These are phyloP conservation scores for Cladochytrium tenue DNA, from an alignment of 371 early-diverging fungal genomes.

Conservation along the genomic window DNA sequence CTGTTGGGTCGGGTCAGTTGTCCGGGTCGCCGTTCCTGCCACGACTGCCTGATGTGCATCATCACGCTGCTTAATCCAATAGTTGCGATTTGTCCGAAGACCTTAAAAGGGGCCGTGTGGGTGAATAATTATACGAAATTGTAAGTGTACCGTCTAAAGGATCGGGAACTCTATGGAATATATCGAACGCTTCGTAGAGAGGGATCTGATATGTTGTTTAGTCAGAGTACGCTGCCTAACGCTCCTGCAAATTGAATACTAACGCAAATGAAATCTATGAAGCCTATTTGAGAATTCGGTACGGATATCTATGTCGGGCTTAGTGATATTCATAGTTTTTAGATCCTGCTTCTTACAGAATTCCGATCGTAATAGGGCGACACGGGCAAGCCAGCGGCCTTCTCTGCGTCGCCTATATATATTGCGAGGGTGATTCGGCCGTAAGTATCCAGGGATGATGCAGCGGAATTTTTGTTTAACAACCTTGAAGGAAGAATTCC, in stretches of 20 bases:
- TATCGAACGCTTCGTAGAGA: background rate
- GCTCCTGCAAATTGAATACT: background rate
- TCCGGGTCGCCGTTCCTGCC: no score
- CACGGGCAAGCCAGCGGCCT: constrained; percentile 40
- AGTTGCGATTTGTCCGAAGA: background rate
- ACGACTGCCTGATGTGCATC: no score
- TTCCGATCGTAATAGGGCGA: constrained; percentile 49
- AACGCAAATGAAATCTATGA: constrained; percentile 51
- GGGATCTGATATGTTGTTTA: background rate
- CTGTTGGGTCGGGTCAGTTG: no score
- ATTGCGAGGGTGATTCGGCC: no score
- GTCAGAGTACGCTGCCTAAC: background rate
- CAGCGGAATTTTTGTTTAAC: background rate
- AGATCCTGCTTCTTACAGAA: no score
- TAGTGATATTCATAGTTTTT: no score
- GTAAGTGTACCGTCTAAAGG: background rate
- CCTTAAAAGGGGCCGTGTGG: no score
- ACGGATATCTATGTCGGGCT: constrained; percentile 13
- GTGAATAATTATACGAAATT: no score
- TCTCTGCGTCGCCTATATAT: constrained; percentile 48
- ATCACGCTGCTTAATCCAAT: constrained; percentile 1
- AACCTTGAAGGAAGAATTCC: constrained; percentile 52
- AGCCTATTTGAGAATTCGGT: constrained; percentile 47
- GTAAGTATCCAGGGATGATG: background rate
- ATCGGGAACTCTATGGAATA: background rate